Percentiles rank a stretch among this genome's conserved stretches.
Conservation (phyloP, 1,139 yeast species). For the Candida glucosophila region DNA sequence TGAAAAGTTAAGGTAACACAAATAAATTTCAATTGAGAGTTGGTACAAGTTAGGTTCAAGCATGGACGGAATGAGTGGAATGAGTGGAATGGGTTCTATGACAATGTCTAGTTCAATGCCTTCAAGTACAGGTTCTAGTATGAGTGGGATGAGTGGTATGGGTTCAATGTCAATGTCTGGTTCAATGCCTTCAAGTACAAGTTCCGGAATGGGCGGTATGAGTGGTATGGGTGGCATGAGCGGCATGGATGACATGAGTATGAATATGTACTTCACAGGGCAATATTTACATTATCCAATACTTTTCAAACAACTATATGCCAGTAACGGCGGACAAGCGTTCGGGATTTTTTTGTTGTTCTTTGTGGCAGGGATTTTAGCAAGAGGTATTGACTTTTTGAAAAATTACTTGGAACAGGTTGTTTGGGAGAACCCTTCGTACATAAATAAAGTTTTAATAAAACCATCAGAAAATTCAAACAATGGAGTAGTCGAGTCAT, state of each 20-base stretch:
- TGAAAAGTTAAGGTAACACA: too few species aligned
- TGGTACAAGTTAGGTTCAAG: too few species aligned
- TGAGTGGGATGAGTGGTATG: too few species aligned
- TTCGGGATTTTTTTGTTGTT: constrained; percentile 64
- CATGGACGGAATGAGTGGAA: too few species aligned
- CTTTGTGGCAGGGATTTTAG: constrained; percentile 47
- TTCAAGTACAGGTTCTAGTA: too few species aligned
- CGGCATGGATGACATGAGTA: constrained; percentile 13
- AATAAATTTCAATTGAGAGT: too few species aligned
- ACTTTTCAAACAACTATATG: constrained; percentile 44
- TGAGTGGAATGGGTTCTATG: too few species aligned
- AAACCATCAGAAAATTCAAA: too few species aligned
- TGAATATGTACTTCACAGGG: constrained; percentile 54
- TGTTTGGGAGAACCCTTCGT: constrained; percentile 44
- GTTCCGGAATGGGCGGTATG: too few species aligned
- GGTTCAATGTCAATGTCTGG: too few species aligned
- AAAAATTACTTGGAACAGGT: constrained; percentile 57
- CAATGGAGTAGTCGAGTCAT: constrained; percentile 1
- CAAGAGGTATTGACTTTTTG: constrained; percentile 50
- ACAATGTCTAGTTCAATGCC: too few species aligned
- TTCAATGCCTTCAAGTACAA: too few species aligned
- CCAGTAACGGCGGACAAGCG: constrained; percentile 49
- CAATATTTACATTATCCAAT: constrained; percentile 50
- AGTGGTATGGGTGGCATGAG: constrained; percentile 13
- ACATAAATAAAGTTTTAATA: constrained; percentile 7